phyloP scores from a whole-genome alignment of 495 filamentous ascomycete species.

The Pseudoneurospora amorphoporcata region DNA sequence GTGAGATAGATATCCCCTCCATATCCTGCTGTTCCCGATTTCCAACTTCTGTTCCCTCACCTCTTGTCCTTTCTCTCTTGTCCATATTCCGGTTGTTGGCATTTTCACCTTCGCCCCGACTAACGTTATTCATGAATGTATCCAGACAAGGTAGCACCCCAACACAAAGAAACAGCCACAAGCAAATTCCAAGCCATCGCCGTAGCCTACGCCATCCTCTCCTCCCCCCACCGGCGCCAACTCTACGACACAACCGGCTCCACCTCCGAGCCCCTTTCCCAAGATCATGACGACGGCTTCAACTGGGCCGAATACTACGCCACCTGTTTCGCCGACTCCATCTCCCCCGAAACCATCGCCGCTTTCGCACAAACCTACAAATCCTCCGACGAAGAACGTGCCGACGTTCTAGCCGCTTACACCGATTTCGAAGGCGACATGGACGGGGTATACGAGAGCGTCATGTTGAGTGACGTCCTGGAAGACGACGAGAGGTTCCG shows the following conservation, averaged over 20 bases:
- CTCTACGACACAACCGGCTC: constrained; percentile 85
- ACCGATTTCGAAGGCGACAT: constrained; percentile 58
- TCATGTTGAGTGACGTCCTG: constrained; percentile 76
- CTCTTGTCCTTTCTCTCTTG: background rate
- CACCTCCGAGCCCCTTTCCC: constrained; percentile 64
- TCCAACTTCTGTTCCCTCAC: background rate
- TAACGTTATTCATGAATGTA: too few relatives aligned
- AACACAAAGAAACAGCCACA: constrained; percentile 57
- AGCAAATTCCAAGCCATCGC: constrained; percentile 78
- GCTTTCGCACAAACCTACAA: constrained; percentile 70
- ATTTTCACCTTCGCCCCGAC: too few relatives aligned
- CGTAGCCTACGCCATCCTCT: constrained; percentile 88
- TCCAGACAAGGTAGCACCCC: too few relatives aligned
- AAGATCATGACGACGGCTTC: constrained; percentile 54
- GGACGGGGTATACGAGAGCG: constrained; percentile 60
- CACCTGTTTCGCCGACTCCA: constrained; percentile 61
- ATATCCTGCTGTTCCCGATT: too few relatives aligned
- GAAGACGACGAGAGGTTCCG: constrained; percentile 84
- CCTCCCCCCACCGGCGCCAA: constrained; percentile 61
- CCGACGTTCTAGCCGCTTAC: constrained; percentile 69
- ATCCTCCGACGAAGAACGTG: constrained; percentile 72
- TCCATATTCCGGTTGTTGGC: background rate
- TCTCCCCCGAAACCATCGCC: constrained; percentile 56
- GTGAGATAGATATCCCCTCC: constrained; percentile 35
- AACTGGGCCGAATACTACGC: constrained; percentile 84